phyloP scores from a whole-genome alignment of 768 basidiomycete species.

The Austroboletus eburneus region DNA sequence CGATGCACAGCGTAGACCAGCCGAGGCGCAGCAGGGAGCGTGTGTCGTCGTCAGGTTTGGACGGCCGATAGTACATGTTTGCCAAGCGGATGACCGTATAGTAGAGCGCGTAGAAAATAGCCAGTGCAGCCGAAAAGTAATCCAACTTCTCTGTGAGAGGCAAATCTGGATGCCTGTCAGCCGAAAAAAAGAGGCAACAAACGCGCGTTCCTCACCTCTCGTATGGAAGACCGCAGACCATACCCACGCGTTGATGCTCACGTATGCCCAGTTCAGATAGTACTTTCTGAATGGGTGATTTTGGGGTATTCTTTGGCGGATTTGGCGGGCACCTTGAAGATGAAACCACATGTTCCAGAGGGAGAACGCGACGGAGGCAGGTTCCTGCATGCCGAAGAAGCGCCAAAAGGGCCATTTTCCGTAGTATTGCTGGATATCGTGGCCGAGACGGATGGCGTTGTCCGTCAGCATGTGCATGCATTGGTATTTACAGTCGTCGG shows the following conservation, averaged over 20 bases:
- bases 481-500: conserved; percentile 81
- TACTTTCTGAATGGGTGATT: conserved; percentile 67
- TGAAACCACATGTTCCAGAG: conserved; percentile 82
- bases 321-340: conserved; percentile 47
- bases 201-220: conserved; percentile 56
- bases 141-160: conserved; percentile 85
- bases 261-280: conserved; percentile 61
- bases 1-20: conserved; percentile 52
- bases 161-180: conserved; percentile 50
- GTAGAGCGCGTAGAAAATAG: conserved; percentile 80
- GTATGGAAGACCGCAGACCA: conserved; percentile 93
- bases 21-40: conserved; percentile 15
- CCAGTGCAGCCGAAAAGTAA: conserved; percentile 89
- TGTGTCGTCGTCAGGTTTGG: conserved; percentile 23
- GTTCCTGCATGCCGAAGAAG: conserved; percentile 87
- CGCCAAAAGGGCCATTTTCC: conserved; percentile 99
- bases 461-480: conserved; percentile 84
- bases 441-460: conserved; percentile 39
- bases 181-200: neutral
- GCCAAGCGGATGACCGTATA: conserved; percentile 72
- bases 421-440: conserved; percentile 69
- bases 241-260: conserved; percentile 87
- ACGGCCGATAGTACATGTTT: conserved; percentile 55
- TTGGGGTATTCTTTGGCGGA: conserved; percentile 45
- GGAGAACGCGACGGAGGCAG: conserved; percentile 87